Conservation (phyloP, 2,329 filamentous ascomycete genomes). For the Fusarium verticillioides region DNA sequence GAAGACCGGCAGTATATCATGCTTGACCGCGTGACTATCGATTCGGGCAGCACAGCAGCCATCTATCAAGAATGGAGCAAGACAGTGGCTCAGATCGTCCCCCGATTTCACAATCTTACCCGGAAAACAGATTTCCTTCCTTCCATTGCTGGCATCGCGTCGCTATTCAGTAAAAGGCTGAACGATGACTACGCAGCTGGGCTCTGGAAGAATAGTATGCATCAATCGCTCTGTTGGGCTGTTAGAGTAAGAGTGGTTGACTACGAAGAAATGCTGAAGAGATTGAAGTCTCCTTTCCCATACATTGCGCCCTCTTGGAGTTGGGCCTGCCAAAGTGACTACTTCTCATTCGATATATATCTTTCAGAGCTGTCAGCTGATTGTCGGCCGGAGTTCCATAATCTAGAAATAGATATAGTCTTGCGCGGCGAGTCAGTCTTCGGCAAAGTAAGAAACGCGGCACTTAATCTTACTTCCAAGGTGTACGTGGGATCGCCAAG, state of each 20-base stretch:
- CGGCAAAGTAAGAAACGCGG: fast-evolving
- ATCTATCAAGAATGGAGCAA: fast-evolving
- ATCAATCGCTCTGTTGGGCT: background rate
- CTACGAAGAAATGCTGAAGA: background rate
- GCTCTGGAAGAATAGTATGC: background rate
- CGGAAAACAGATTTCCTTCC: background rate
- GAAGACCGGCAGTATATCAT: background rate
- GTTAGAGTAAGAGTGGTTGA: too few relatives aligned
- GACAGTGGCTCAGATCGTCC: fast-evolving
- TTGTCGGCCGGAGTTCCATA: background rate
- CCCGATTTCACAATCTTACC: fast-evolving
- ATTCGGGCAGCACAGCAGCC: background rate
- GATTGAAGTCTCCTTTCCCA: fast-evolving
- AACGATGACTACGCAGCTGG: background rate
- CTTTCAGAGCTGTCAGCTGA: fast-evolving
- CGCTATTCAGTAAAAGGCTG: background rate
- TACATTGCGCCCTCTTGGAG: background rate
- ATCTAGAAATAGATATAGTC: fast-evolving
- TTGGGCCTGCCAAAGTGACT: background rate
- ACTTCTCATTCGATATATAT: fast-evolving
- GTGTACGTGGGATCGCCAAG: background rate
- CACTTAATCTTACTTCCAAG: background rate
- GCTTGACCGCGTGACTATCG: background rate
- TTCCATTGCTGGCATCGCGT: background rate
- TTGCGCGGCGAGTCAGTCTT: background rate